Evolutionary conservation across 345 rosid genomes (phyloP).

Genomic region (Dipteronia sinensis): DNA sequence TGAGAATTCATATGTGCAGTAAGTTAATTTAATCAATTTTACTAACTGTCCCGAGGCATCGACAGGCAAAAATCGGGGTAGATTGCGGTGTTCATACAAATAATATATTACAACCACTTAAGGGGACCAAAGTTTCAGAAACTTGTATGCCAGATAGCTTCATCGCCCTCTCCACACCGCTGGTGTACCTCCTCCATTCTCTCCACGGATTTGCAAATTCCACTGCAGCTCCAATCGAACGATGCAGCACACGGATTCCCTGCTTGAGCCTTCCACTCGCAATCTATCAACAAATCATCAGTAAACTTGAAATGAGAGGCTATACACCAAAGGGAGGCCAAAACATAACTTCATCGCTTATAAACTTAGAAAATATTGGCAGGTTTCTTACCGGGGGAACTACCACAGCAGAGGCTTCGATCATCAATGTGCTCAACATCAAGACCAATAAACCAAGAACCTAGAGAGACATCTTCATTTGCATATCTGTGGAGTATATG

Average conservation of each 20-base stretch:
- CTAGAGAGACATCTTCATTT: conserved; percentile 93
- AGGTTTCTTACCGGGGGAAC: conserved; percentile 68
- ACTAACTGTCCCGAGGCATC: conserved; percentile 43
- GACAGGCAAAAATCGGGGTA: conserved; percentile 49
- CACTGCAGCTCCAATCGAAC: conserved; percentile 81
- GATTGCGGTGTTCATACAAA: conserved; percentile 26
- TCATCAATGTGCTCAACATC: conserved; percentile 94
- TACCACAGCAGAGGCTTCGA: conserved; percentile 91
- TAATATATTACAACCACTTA: conserved; percentile 27
- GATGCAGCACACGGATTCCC: conserved; percentile 82
- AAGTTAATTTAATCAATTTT: conserved; percentile 37
- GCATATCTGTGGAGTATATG: conserved; percentile 85
- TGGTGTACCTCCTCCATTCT: conserved; percentile 71
- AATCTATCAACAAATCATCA: conserved; percentile 39
- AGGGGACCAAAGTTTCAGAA: conserved; percentile 44
- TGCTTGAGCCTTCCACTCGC: conserved; percentile 84
- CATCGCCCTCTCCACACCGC: conserved; percentile 73
- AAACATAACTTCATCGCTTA: not conserved
- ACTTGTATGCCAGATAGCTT: conserved; percentile 80
- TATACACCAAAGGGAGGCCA: not conserved
- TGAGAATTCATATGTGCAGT: conserved; percentile 35
- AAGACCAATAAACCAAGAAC: conserved; percentile 98
- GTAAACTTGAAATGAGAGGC: not conserved
- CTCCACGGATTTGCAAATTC: conserved; percentile 73
- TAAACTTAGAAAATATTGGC: not conserved